Conservation (phyloP, 148 eudicot genomes). For the Arctostaphylos glauca region DNA sequence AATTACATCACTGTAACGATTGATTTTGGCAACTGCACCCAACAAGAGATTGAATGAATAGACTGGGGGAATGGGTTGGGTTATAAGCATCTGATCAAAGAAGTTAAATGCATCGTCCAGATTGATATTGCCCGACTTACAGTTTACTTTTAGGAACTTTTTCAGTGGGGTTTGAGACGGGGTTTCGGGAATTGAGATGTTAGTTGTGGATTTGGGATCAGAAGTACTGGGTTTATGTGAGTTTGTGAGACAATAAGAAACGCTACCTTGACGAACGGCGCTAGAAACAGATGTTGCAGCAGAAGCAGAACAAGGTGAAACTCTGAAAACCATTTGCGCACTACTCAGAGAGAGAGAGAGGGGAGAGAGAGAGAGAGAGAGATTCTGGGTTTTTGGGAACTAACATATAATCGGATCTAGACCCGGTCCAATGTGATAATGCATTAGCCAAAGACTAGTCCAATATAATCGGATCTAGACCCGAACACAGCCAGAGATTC, state of each 20-base stretch:
- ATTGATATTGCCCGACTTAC: conserved; percentile 27
- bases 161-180: conserved; percentile 15
- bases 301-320: background rate
- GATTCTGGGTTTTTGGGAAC: background rate
- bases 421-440: no score
- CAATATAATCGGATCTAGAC: no score
- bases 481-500: no score
- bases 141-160: conserved; percentile 20
- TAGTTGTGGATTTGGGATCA: background rate
- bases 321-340: conserved; percentile 10
- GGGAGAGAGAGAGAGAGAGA: conserved; percentile 4
- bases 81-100: conserved; percentile 25
- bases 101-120: conserved; percentile 17
- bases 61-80: conserved; percentile 23
- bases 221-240: background rate
- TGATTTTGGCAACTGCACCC: conserved; percentile 27
- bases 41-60: conserved; percentile 28
- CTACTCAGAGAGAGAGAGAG: background rate
- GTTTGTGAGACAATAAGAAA: conserved; percentile 15
- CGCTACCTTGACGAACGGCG: conserved; percentile 8
- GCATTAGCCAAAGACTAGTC: no score
- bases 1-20: conserved; percentile 21
- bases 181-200: conserved; percentile 12
- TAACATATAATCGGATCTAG: no score
- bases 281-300: background rate